These are phyloP conservation scores for Skeletonema marinoi DNA, from an alignment of 108 stramenopile species.

Conservation along the genomic window DNA sequence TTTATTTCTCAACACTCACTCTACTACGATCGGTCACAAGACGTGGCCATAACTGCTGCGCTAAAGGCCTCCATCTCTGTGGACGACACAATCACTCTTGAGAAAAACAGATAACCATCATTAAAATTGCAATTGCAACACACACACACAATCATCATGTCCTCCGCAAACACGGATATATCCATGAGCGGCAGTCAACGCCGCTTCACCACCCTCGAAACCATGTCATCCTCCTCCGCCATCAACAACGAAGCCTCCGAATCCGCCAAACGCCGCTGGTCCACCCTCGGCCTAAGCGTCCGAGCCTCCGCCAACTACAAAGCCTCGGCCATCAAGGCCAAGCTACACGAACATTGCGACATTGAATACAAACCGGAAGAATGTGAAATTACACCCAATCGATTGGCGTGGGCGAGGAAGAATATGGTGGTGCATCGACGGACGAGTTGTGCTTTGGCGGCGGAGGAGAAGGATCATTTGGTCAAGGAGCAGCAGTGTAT, in stretches of 20 bases:
- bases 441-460: neutral
- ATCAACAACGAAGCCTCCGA: neutral
- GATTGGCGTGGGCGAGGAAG: neutral
- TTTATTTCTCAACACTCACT: no score
- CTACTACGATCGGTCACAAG: no score
- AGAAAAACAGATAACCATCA: no score
- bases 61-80: no score
- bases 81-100: no score
- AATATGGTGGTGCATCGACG: neutral
- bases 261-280: neutral
- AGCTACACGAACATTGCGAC: neutral
- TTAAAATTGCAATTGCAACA: no score
- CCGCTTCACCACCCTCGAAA: no score
- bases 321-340: neutral
- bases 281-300: neutral
- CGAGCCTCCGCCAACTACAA: neutral
- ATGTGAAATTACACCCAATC: constrained; percentile 5
- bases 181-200: no score
- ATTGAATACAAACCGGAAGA: constrained; percentile 6
- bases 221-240: no score
- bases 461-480: constrained; percentile 2
- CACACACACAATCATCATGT: no score
- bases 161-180: no score
- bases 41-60: no score
- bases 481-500: constrained; percentile 8